These are phyloP conservation scores for Amylocarpus encephaloides DNA, from an alignment of 2,329 filamentous ascomycete species.

Conservation along the genomic window DNA sequence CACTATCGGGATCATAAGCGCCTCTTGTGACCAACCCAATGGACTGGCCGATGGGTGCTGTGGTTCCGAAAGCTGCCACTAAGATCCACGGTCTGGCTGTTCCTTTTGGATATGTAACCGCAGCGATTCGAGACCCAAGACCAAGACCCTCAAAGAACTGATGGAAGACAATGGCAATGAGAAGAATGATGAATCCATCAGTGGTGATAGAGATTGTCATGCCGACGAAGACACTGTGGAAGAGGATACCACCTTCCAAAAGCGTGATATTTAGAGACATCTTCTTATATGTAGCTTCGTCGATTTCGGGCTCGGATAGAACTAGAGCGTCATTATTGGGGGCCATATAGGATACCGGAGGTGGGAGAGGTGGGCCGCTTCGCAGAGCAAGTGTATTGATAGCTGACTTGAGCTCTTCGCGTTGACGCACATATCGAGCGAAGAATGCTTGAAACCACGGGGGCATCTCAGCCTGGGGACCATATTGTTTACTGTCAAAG, in stretches of 20 bases:
- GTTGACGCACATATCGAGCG: constrained; percentile 55
- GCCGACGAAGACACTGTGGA: constrained; percentile 71
- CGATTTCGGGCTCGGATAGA: constrained; percentile 19
- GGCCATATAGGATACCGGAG: not conserved
- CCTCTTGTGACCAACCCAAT: constrained; percentile 69
- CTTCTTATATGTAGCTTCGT: constrained; percentile 47
- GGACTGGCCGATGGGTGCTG: constrained; percentile 72
- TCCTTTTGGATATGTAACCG: constrained; percentile 13
- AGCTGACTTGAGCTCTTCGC: constrained; percentile 51
- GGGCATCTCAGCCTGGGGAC: constrained; percentile 44
- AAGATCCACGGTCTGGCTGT: constrained; percentile 14
- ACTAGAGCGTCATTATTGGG: not conserved
- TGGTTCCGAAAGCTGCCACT: constrained; percentile 31
- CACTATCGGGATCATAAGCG: constrained; percentile 69
- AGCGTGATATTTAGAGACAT: constrained; percentile 68
- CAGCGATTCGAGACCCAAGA: constrained; percentile 62
- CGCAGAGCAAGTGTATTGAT: constrained; percentile 35
- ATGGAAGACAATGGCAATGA: constrained; percentile 66
- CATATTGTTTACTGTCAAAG: not conserved
- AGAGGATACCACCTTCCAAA: constrained; percentile 71
- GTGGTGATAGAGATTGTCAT: constrained; percentile 66
- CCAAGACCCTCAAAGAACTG: constrained; percentile 54
- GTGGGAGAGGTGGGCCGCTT: constrained; percentile 14
- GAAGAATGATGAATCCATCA: constrained; percentile 56
- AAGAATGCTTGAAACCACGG: constrained; percentile 58